Evolutionary conservation across 2,329 filamentous ascomycete species (phyloP), one percentile per base, ranked within the genome.

Genomic region (Penicillium sp.): DNA sequence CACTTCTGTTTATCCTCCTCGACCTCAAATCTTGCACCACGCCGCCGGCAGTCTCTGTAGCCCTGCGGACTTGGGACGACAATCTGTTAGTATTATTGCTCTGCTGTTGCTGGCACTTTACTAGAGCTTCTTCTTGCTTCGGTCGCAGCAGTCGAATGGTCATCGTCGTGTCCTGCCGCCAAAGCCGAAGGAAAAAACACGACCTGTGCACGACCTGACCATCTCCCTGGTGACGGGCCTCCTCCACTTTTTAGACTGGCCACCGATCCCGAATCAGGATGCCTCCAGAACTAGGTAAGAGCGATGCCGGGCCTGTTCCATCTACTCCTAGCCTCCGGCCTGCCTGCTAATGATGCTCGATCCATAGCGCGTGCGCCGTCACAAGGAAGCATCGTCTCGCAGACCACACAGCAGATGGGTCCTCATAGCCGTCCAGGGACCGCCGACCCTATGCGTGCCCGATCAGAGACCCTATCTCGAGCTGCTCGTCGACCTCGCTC

Each of bases 401-500:
- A 78, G 63, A 67, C 70, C 47, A 73, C 74, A 10, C 63, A 65
- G 38, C 74, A 76, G 49, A 69, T 77, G 60, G 73, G 70, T 45
- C 68, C 75, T 25, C 73, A 71, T 55, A 78, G 75, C 62, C 76
- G 76, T 25, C 76, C 76, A 25, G 76, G 74, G 20, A 78, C 76
- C 28, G 73, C 74, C 28, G 77, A 79, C 59, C 75, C 75, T 45
- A 68, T 75, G 64, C 71, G 76, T 57, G 73, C 76, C 43, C 76
- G 77, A 15, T 79, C 78, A 7, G 76, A 76, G 63, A 77, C 72
- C 28, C 66, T 75, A n/a, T 78, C 78, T 12, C 72, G 75, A 53
- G 73, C 69, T 60, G 72, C 70, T 66, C 76, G 75, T 53, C 77
- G 76, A 54, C 76, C 79, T 53, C 72, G 78, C 56, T 81, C 79